phyloP scores from a whole-genome alignment of 1,284 basidiomycete species.

The Inonotus hispidus region DNA sequence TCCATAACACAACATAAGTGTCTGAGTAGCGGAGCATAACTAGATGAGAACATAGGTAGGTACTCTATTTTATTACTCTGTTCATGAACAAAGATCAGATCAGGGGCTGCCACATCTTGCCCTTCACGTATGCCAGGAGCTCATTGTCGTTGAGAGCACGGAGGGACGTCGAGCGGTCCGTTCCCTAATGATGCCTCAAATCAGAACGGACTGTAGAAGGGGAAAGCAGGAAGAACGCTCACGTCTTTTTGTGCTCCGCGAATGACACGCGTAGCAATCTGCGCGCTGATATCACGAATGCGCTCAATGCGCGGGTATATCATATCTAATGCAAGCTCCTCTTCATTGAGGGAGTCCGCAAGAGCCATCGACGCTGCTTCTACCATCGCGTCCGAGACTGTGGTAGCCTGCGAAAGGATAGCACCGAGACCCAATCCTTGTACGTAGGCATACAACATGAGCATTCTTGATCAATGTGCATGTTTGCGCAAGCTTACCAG shows the following conservation, averaged over 20 bases:
- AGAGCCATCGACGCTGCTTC: slow-evolving; percentile 75
- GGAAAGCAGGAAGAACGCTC: slow-evolving; percentile 26
- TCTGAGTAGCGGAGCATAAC: neutral
- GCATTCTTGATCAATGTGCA: slow-evolving; percentile 6
- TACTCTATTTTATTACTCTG: neutral
- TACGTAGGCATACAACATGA: slow-evolving; percentile 24
- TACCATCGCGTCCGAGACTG: slow-evolving; percentile 78
- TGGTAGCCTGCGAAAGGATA: slow-evolving; percentile 60
- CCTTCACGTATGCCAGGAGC: slow-evolving; percentile 47
- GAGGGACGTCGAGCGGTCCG: slow-evolving; percentile 54
- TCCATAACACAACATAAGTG: neutral
- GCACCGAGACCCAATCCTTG: slow-evolving; percentile 77
- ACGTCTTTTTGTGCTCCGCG: slow-evolving; percentile 73
- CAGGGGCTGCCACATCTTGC: slow-evolving; percentile 67
- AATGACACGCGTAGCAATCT: slow-evolving; percentile 72
- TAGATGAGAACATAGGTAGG: neutral
- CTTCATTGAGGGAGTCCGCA: slow-evolving; percentile 66
- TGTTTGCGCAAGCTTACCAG: slow-evolving; percentile 36
- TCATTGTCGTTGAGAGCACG: slow-evolving; percentile 50
- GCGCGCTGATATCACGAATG: slow-evolving; percentile 79
- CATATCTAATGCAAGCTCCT: slow-evolving; percentile 62
- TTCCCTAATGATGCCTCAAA: slow-evolving; percentile 36
- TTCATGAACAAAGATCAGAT: slow-evolving; percentile 4
- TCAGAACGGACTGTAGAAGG: neutral
- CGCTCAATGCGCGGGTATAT: slow-evolving; percentile 75